Base-by-base conservation (phyloP, 768 basidiomycete species). In the Tulasnella sp. region DNA sequence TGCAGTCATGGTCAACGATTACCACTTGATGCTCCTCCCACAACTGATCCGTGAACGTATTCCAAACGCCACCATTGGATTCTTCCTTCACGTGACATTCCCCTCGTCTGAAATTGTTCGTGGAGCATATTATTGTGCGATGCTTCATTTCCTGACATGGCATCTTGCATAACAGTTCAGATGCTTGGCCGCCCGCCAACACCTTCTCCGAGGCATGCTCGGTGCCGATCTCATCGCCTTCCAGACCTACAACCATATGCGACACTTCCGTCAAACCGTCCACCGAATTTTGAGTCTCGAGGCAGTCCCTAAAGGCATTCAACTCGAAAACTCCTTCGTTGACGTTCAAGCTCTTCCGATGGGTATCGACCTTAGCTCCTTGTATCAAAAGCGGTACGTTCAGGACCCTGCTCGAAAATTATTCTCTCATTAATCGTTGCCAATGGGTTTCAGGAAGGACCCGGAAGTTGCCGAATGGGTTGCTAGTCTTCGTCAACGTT, bases 31-130 rank as follows among this genome's bases (percentile, higher is more conserved):
- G 87, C 91, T 99, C 72, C 89, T 98, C 11, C 97, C 97, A 1
- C 87, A 89, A 61, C 90, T 98, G 85, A 88, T 99, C 39, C 91
- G 96, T 73, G 87, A 90, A 37, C 80, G 87, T 82, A 83, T 94
- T 84, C 83, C 91, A 83, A 86, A 87, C 26, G 89, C 90, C 0
- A 89, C 91, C 46, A 93, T 95, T 81, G 94, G 93, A 2, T 98
- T 98, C 89, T 99, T 99, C 88, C 89, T 98, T 85, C 97, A 98
- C 83, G 95, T 96, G 77, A 94, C 97, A 2, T 98, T 98, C 86
- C 97, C 96, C 3, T 92, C 91, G 57, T 95, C 93, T 37, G 97
- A 99, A 84, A 96, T 98, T 16, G 75, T 75, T 20, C 44, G 48
- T 55, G 37, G 40, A 48, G 46, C 20, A 9, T 46, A 42, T 78